Evolutionary conservation across 441 rosid species (phyloP), one percentile per base, ranked within the genome.

Genomic region (Jatropha multifida): DNA sequence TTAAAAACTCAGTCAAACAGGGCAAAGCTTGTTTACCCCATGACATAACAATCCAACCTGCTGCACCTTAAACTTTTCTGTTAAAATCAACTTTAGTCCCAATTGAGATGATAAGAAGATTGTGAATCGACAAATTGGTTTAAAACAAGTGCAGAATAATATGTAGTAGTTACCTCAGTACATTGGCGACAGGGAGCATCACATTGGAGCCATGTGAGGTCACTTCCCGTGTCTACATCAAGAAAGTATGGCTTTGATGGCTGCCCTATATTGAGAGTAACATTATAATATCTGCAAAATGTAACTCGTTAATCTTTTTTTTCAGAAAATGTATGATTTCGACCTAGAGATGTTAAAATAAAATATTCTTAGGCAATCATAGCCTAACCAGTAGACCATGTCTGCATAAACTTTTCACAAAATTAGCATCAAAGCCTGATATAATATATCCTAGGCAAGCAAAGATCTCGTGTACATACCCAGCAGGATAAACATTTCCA

Each of bases 161-260:
- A 20, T 58, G n/a, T 20, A 58, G 7, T n/a, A 20, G 20, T 58
- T 20, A 86, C 99, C 98, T 82, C 88, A 46, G 83, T 64, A 77
- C 94, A 95, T 2, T 38, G 91, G 66, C 65, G 86, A 74, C 94
- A 81, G 60, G 94, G 97, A 54, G 88, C 93, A 79, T 90, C 87
- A 58, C 99, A 95, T 74, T 95, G 98, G 80, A 95, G 97, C 97
- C 96, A 93, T 70, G 98, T 93, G 64, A 95, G 98, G 73, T 95
- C 97, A 81, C 97, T 95, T 49, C 98, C 99, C 7, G 98, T 90
- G 61, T 95, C 97, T 23, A 90, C 87, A 84, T 95, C 97, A 71
- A 95, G 92, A 84, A 86, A 95, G 83, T 93, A 95, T 6, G 99
- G 98, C 66, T 81, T 88, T 61, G 94, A 78, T 13, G 96, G 96